Evolutionary conservation across 2,329 filamentous ascomycete species (phyloP).

Genomic region (Podosphaera leucotricha): DNA sequence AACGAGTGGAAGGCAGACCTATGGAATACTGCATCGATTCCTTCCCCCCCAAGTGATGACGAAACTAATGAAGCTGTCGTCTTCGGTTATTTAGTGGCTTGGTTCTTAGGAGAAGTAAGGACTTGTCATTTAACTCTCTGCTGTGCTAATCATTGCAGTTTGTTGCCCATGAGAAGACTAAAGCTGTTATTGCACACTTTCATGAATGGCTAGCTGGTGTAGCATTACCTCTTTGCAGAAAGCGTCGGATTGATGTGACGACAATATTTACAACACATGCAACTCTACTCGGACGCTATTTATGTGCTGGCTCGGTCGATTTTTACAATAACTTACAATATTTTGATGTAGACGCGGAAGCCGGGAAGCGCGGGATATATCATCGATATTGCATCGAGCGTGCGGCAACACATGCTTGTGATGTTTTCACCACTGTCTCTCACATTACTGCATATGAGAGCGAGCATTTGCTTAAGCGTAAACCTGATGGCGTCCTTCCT

Average conservation of each 20-base stretch:
- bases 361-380: constrained; percentile 94
- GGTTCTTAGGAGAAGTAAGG: constrained; percentile 88
- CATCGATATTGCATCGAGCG: constrained; percentile 97
- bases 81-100: constrained; percentile 90
- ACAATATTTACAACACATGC: constrained; percentile 98
- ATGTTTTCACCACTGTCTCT: constrained; percentile 96
- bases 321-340: constrained; percentile 98
- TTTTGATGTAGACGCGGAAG: constrained; percentile 91
- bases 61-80: constrained; percentile 97
- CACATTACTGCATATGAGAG: constrained; percentile 98
- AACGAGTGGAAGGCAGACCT: constrained; percentile 95
- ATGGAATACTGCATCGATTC: constrained; percentile 81
- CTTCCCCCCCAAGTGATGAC: constrained; percentile 72
- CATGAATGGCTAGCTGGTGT: constrained; percentile 97
- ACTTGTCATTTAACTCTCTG: background rate
- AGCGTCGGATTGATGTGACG: constrained; percentile 82
- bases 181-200: constrained; percentile 90
- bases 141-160: constrained; percentile 32
- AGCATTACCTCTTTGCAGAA: constrained; percentile 74
- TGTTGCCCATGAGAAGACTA: constrained; percentile 75
- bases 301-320: constrained; percentile 91
- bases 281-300: constrained; percentile 80
- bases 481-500: constrained; percentile 86
- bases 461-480: constrained; percentile 89
- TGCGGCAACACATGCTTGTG: constrained; percentile 69